A percentile compares a stretch with the other conserved stretches of the same genome.
Conservation (phyloP, 139 green algal genomes). For the Coelastrella sp. region DNA sequence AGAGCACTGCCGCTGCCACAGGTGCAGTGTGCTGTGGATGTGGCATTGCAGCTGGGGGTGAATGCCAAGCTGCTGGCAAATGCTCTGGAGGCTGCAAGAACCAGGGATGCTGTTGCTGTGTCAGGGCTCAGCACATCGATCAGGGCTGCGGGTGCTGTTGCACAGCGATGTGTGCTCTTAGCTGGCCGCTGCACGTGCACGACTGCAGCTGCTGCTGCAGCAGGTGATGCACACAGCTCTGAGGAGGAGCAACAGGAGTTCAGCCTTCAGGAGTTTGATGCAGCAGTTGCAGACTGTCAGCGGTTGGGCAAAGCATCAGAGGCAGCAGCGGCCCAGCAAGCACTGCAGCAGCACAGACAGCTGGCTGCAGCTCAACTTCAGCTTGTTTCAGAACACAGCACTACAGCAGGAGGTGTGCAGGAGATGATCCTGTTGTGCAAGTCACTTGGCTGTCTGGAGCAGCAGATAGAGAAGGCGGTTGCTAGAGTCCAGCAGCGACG, state of each 20-base stretch:
- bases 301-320: constrained; percentile 3
- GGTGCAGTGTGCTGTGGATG: constrained; percentile 32
- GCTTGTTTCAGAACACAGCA: background rate
- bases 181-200: background rate
- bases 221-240: background rate
- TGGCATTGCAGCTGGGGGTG: constrained; percentile 36
- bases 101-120: constrained; percentile 7
- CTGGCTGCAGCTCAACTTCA: background rate
- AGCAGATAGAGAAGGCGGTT: background rate
- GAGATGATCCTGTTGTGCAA: background rate
- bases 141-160: background rate
- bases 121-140: background rate
- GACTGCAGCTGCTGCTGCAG: background rate
- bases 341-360: background rate
- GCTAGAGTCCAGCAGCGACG: background rate
- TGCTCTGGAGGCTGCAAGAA: constrained; percentile 12
- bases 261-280: background rate
- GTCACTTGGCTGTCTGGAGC: background rate
- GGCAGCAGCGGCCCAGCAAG: constrained; percentile 8
- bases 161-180: background rate
- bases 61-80: constrained; percentile 28
- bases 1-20: background rate
- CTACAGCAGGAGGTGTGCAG: background rate
- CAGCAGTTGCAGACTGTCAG: constrained; percentile 14
- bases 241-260: background rate